Evolutionary conservation across 1,284 basidiomycete genomes (phyloP).

Genomic region (Sparassis latifolia): DNA sequence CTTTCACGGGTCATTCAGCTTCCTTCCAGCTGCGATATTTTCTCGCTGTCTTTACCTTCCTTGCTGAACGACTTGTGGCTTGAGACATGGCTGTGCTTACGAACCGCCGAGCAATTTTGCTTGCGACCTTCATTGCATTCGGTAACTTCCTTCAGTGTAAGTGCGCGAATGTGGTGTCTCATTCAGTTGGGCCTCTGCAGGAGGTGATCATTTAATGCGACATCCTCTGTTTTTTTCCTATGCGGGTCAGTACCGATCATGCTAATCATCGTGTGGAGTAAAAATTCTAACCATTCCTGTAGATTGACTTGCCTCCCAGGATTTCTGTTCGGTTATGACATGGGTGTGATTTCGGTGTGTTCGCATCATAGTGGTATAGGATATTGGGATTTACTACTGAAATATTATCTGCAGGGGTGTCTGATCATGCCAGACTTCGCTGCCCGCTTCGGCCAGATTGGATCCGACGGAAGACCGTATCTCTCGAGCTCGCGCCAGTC

Average conservation of each 20-base stretch:
- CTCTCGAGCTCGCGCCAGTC: conserved; percentile 62
- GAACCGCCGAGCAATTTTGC: conserved; percentile 50
- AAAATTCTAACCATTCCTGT: no score
- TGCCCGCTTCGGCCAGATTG: conserved; percentile 53
- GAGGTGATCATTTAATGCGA: no score
- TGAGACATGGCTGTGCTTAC: conserved; percentile 37
- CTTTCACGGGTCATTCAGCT: no score
- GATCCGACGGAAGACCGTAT: conserved; percentile 37
- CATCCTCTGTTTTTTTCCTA: no score
- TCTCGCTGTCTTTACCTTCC: no score
- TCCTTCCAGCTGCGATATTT: no score
- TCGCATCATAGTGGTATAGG: neutral
- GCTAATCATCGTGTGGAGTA: no score
- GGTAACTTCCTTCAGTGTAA: conserved; percentile 16
- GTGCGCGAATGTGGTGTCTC: no score
- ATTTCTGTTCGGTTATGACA: conserved; percentile 64
- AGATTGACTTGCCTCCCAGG: conserved; percentile 18
- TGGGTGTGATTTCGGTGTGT: conserved; percentile 58
- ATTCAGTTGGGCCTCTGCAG: no score
- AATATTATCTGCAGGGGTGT: conserved; percentile 47
- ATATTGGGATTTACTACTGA: neutral
- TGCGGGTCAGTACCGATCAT: no score
- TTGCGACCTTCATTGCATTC: conserved; percentile 57
- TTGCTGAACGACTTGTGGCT: no score
- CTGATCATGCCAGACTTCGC: conserved; percentile 78